These are phyloP conservation scores for Parachaetomium inaequale DNA, from an alignment of 495 filamentous ascomycete species.

Conservation along the genomic window DNA sequence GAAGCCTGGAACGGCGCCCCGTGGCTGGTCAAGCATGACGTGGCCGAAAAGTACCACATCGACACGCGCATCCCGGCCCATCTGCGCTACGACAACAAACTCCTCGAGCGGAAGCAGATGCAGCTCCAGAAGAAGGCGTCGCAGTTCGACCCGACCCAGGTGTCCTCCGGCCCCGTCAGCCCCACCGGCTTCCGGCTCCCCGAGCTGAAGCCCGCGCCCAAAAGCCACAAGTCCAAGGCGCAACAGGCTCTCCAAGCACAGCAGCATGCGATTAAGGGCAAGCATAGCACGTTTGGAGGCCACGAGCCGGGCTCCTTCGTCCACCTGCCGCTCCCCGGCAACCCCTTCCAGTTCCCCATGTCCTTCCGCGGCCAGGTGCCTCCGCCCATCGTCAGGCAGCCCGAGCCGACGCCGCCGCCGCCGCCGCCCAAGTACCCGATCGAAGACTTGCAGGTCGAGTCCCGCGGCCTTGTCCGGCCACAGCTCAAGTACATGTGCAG, in stretches of 20 bases:
- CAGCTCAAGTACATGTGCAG: constrained; percentile 70
- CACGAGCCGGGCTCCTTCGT: constrained; percentile 38
- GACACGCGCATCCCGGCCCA: constrained; percentile 78
- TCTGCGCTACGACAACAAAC: constrained; percentile 72
- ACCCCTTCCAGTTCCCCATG: constrained; percentile 43
- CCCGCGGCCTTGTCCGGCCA: constrained; percentile 61
- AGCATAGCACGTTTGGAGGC: constrained; percentile 37
- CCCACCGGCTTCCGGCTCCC: constrained; percentile 54
- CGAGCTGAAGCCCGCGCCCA: constrained; percentile 76
- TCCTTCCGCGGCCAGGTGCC: constrained; percentile 38
- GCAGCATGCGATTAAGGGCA: constrained; percentile 36
- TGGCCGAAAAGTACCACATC: constrained; percentile 82
- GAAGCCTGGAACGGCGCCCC: constrained; percentile 93
- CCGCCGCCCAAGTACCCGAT: constrained; percentile 90
- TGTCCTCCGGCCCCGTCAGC: constrained; percentile 33
- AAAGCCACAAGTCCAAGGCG: constrained; percentile 67
- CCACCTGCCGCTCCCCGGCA: constrained; percentile 38
- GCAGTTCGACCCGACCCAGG: constrained; percentile 37
- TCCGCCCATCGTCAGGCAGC: constrained; percentile 31
- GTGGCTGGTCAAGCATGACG: constrained; percentile 86
- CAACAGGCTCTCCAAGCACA: constrained; percentile 30
- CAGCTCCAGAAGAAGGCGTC: constrained; percentile 64
- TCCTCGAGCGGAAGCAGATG: constrained; percentile 68
- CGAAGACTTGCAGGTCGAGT: constrained; percentile 80
- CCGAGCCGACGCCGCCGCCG: constrained; percentile 61